Evolutionary conservation across 2,329 filamentous ascomycete species (phyloP).

Genomic region (Penicillium sp.): DNA sequence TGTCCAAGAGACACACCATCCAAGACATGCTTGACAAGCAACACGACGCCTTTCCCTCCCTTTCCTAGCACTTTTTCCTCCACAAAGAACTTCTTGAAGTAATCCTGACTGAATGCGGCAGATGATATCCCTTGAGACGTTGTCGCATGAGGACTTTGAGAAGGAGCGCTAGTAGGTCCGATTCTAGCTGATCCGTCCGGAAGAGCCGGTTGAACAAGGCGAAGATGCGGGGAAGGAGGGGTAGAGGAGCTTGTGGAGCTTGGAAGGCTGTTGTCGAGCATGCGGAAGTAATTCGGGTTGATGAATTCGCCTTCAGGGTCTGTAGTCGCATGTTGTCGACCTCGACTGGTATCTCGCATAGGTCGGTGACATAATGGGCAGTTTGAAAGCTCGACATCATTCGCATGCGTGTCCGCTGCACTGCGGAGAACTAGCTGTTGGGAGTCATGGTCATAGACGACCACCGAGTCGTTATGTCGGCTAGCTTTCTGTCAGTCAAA

Average conservation of each 20-base stretch:
- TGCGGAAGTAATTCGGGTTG: conserved; percentile 90
- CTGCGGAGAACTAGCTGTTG: conserved; percentile 80
- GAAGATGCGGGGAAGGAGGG: conserved; percentile 52
- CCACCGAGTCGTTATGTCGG: conserved; percentile 87
- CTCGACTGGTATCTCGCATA: conserved; percentile 53
- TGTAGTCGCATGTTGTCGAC: conserved; percentile 30
- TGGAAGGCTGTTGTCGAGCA: conserved; percentile 68
- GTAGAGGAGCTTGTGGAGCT: conserved; percentile 46
- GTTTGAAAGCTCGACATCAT: conserved; percentile 61
- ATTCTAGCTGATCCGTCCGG: conserved; percentile 48
- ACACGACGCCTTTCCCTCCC: conserved; percentile 90
- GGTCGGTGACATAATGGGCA: conserved; percentile 92
- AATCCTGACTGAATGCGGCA: conserved; percentile 85
- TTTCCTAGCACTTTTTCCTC: conserved; percentile 83
- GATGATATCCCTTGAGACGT: conserved; percentile 71
- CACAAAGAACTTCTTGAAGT: conserved; percentile 90
- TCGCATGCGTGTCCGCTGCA: conserved; percentile 46
- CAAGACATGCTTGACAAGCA: conserved; percentile 89
- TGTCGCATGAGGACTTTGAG: conserved; percentile 42
- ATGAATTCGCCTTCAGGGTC: conserved; percentile 66
- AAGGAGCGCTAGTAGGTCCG: conserved; percentile 28
- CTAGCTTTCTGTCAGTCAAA: conserved; percentile 49
- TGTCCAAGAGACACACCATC: conserved; percentile 85
- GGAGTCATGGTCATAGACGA: conserved; percentile 83
- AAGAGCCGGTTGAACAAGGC: conserved; percentile 48